A percentile compares a stretch with the other conserved stretches of the same genome.
phyloP scores from a whole-genome alignment of 768 basidiomycete genomes.

The Strobilomyces dryophilus region DNA sequence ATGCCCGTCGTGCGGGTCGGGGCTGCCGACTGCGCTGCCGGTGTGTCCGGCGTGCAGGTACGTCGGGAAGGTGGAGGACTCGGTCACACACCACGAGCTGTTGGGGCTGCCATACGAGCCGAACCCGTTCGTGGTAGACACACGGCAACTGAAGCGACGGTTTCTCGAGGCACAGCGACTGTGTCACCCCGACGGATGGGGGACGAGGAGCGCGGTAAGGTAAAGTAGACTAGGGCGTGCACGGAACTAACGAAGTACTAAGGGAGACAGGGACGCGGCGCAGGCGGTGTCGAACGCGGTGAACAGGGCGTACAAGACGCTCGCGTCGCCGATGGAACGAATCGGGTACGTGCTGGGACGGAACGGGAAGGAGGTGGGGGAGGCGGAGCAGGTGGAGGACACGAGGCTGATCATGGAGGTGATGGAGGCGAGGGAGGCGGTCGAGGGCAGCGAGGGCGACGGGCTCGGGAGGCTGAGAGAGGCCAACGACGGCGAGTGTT shows the following conservation, averaged over 20 bases:
- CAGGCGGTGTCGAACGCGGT: conserved; percentile 59
- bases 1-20: conserved; percentile 63
- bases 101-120: conserved; percentile 58
- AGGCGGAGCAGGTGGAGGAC: conserved; percentile 72
- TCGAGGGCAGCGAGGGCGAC: conserved; percentile 54
- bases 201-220: conserved; percentile 55
- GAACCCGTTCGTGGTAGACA: conserved; percentile 71
- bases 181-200: conserved; percentile 88
- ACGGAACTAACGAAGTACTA: conserved; percentile 10
- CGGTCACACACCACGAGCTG: conserved; percentile 61
- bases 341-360: conserved; percentile 76
- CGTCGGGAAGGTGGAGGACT: conserved; percentile 54
- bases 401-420: conserved; percentile 67
- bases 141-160: conserved; percentile 51
- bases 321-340: conserved; percentile 68
- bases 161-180: conserved; percentile 71
- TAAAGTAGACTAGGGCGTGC: not conserved
- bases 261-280: conserved; percentile 25
- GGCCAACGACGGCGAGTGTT: conserved; percentile 52
- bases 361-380: conserved; percentile 55
- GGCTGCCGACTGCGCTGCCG: conserved; percentile 61
- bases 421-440: conserved; percentile 72
- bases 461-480: conserved; percentile 49
- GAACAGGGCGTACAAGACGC: conserved; percentile 78
- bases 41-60: conserved; percentile 72